Evolutionary conservation across 331 rosid genomes (phyloP), one percentile per base, ranked within the genome.

Genomic region (Rosa hybrid): DNA sequence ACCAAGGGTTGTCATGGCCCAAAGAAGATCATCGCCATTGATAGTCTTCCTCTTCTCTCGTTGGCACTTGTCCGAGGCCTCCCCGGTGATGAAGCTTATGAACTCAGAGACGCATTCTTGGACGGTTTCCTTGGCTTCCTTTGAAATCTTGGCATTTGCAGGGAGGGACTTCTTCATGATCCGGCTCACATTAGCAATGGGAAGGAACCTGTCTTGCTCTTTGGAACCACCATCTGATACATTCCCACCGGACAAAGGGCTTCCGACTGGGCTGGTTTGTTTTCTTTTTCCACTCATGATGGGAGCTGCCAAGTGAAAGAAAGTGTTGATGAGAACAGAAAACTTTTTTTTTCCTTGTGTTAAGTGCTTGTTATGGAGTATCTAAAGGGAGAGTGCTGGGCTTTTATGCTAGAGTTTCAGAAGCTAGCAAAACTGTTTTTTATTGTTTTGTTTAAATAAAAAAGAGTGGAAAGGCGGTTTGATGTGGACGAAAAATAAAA

Each of bases 91-190:
- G 95, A 94, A 94, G 87, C 98, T 94, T 25, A 94, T 92, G 92
- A 92, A 94, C 90, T 94, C 97, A 14, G 98, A 94, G 0, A 92
- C 98, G 46, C 98, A 94, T 86, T 92, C 98, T 46, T 94, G 98
- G 11, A 94, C 97, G 0, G 97, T 92, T 68, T 94, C 97, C 46
- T 94, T 94, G 0, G 98, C 98, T 50, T 94, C 97, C 76, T 91
- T 94, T 18, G 98, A 94, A 76, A 94, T 94, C 74, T 94, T 94
- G 0, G 95, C 98, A 72, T 94, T 94, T 6, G 92, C 83, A 4
- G 98, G 98, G 7, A 94, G 94, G 20, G 98, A 95, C 71, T 73
- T 92, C 54, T 94, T 94, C 98, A 94, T 92, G 83, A 94, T 90
- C 0, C 98, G 88, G 90, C 97, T 89, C 8, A 94, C 97, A 78